Base-by-base conservation (phyloP, 108 stramenopile species). In the Conticribra guillardii region DNA sequence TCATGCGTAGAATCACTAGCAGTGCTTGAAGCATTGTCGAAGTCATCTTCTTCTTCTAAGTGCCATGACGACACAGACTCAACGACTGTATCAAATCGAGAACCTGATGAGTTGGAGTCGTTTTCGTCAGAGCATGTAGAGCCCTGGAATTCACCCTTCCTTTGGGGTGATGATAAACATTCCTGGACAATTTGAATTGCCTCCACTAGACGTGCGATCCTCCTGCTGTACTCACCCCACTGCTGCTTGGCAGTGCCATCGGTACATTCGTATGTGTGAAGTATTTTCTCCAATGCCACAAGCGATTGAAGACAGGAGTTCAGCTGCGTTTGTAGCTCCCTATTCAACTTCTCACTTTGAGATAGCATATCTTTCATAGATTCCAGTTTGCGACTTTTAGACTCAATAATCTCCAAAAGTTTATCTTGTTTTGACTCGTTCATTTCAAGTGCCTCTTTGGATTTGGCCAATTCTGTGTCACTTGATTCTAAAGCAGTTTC, bases 211-310 rank as follows among this genome's bases (percentile, higher is more conserved):
- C 49, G 64, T 30, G 49, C 41, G 54, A 79, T 67, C 59, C 69
- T 79, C 23, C 56, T 58, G 23, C 64, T 58, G 11, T 71, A 60
- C 44, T 71, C 77, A 16, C 33, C 29, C 28, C 69, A 48, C 46
- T 47, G 70, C 57, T 60, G 52, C 24, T 68, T 64, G 5, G 41
- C 77, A 54, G 54, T 8, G 22, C 59, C 69, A 28, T 79, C 77
- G 16, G 64, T 48, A 49, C 71, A 58, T 37, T 79, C 77, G 33
- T 79, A 71, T 15, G 69, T 71, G 21, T 64, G 57, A 28, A 79
- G 69, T 22, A 79, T 71, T 23, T 79, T 71, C 24, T 79, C 77
- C 1, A 71, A 49, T 47, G 64, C 64, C 50, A 65, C 34, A 28
- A 79, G 64, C 11, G 59, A 53, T 33, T 79, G 50, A 24, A 79